Conservation (phyloP, 2,329 filamentous ascomycete species). For the Neofusicoccum sp. region DNA sequence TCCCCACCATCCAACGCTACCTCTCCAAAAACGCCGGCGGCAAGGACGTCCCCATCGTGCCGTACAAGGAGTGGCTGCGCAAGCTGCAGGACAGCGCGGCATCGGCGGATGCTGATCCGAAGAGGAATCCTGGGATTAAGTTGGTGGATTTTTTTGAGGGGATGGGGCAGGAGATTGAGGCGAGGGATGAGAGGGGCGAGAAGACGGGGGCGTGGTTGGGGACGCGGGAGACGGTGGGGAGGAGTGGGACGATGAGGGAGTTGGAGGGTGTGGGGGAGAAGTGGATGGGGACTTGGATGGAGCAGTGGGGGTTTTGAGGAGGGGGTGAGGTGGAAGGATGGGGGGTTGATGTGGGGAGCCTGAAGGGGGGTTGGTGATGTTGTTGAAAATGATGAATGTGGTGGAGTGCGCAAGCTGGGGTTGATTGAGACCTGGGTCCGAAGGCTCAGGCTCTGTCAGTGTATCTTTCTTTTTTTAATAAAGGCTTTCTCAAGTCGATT, state of each 20-base stretch:
- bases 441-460: too few species aligned
- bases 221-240: not conserved
- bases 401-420: too few species aligned
- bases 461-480: too few species aligned
- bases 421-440: too few species aligned
- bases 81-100: conserved; percentile 34
- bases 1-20: not conserved
- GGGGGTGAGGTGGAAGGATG: too few species aligned
- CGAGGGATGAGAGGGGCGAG: not conserved
- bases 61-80: not conserved
- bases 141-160: conserved; percentile 55
- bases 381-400: too few species aligned
- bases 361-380: too few species aligned
- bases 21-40: not conserved
- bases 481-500: too few species aligned
- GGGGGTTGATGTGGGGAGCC: too few species aligned
- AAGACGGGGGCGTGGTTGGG: not conserved
- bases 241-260: conserved; percentile 3
- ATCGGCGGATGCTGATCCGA: conserved; percentile 43
- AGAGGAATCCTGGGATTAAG: conserved; percentile 55
- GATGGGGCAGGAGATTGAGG: not conserved
- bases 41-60: conserved; percentile 34
- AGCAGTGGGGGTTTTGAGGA: not conserved
- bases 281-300: not conserved
- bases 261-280: not conserved